Base-by-base conservation (phyloP, 2,329 filamentous ascomycete species). In the Sarocladium strictum region DNA sequence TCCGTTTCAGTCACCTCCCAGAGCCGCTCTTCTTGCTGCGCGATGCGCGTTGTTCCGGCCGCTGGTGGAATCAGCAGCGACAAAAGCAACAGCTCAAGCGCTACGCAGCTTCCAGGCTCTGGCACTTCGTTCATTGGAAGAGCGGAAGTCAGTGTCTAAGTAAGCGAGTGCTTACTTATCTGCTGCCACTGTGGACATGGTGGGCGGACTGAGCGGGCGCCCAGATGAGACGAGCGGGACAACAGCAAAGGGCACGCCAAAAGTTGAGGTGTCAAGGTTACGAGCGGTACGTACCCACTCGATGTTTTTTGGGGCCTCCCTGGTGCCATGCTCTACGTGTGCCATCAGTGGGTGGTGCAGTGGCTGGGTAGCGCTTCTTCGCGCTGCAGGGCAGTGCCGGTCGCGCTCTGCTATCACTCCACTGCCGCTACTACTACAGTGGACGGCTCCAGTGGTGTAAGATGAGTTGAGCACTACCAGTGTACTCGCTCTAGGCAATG, bases 171-270 rank as follows among this genome's bases (percentile, higher is more conserved):
- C 43, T 47, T 47, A 17, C 24, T 40, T 40, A 6, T 19, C 6
- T 27, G 7, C 12, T 47, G 43, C 43, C 24, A 24, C 24, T 27
- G 43, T 27, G 26, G 27, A 35, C 47, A 35, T 33, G 11, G 47
- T 33, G 47, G 47, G 47, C 47, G 29, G 27, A 33, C 29, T 32
- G 27, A 35, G 47, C 47, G 27, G 47, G 47, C 27, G 27, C 47
- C 47, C 47, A 51, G 47, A 51, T 51, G 27, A 51, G 47, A 51
- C 27, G 47, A 51, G 47, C 47, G 47, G 47, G 47, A 51, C 47
- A 51, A 33, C 43, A 49, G n/a, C 47, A 51, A 17, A 17, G 12
- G 21, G 17, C 24, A 21, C 27, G 17, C 47, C 29, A 7, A 35
- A 51, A 35, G n/a, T 51, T 29, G 47, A 33, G 47, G 29, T 33